These are phyloP conservation scores for Cantharellus anzutake DNA, from an alignment of 768 basidiomycete species.

Conservation along the genomic window DNA sequence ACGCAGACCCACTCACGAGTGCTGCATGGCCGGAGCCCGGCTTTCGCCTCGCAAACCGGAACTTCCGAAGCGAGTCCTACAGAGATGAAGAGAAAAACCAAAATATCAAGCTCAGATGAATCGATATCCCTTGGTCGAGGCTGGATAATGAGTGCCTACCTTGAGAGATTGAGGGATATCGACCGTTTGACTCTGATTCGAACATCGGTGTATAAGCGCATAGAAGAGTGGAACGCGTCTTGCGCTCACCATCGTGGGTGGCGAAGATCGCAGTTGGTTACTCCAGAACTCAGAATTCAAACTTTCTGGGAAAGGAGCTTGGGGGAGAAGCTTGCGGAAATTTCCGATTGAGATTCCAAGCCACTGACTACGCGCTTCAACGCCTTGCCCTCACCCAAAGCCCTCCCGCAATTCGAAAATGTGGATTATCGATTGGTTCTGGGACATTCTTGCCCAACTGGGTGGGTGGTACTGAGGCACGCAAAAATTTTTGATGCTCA, in stretches of 20 bases:
- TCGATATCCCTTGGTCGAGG: background rate
- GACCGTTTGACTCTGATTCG: conserved; percentile 46
- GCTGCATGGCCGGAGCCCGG: conserved; percentile 42
- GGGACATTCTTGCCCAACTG: conserved; percentile 84
- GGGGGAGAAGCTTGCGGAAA: background rate
- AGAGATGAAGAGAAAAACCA: conserved; percentile 17
- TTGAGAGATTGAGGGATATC: conserved; percentile 47
- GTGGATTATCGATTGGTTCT: conserved; percentile 91
- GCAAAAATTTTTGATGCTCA: conserved; percentile 5
- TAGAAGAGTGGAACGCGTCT: background rate
- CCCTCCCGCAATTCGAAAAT: conserved; percentile 19
- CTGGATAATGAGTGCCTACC: background rate
- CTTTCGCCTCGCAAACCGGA: conserved; percentile 49
- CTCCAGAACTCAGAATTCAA: background rate
- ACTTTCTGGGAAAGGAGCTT: background rate
- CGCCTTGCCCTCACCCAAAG: too few species aligned
- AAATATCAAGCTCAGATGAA: background rate
- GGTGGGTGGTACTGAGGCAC: conserved; percentile 31
- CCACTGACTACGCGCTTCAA: too few species aligned
- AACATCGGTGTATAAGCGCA: background rate
- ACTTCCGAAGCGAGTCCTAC: conserved; percentile 66
- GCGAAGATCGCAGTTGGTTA: background rate
- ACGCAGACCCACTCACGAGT: conserved; percentile 25
- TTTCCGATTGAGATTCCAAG: too few species aligned
- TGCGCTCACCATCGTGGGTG: background rate